A percentile compares a stretch with the other conserved stretches of the same genome.
These are phyloP conservation scores for Metschnikowia corniflorae DNA, from an alignment of 805 yeast species.

Conservation along the genomic window DNA sequence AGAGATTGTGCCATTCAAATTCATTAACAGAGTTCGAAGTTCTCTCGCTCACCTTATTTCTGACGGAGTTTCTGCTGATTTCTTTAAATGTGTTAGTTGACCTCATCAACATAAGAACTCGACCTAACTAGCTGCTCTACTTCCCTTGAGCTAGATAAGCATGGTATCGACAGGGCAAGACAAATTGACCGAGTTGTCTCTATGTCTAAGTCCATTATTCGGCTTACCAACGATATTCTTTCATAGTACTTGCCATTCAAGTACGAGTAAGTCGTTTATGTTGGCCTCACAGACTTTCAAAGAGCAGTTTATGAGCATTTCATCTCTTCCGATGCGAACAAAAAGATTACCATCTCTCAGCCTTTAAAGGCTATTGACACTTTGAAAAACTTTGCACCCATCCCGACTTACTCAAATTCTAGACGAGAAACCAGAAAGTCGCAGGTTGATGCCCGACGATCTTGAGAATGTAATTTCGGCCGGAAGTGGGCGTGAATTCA, in stretches of 20 bases:
- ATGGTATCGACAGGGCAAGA: constrained; percentile 59
- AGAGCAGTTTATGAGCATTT: constrained; percentile 64
- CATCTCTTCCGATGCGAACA: constrained; percentile 75
- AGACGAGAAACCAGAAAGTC: constrained; percentile 72
- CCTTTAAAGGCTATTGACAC: constrained; percentile 88
- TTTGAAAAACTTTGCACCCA: constrained; percentile 88
- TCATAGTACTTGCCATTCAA: constrained; percentile 93
- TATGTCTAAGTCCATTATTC: constrained; percentile 87
- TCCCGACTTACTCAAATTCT: constrained; percentile 81
- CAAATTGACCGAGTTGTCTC: constrained; percentile 67
- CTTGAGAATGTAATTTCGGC: constrained; percentile 42
- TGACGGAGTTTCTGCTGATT: too few relatives aligned
- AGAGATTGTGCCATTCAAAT: too few relatives aligned
- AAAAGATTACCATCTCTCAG: constrained; percentile 63
- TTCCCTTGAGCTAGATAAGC: too few relatives aligned
- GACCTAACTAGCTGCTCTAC: too few relatives aligned
- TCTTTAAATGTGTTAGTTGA: too few relatives aligned
- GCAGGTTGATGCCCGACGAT: constrained; percentile 66
- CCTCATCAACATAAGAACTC: too few relatives aligned
- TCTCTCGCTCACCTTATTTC: too few relatives aligned
- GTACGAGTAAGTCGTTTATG: constrained; percentile 95
- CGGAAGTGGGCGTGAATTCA: constrained; percentile 69
- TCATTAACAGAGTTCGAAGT: too few relatives aligned
- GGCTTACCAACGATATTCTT: constrained; percentile 92
- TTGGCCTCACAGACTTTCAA: constrained; percentile 78